Percentiles rank a stretch among this genome's conserved stretches.
Evolutionary conservation across 2,329 filamentous ascomycete genomes (phyloP).

Genomic region (Ilyonectria destructans): DNA sequence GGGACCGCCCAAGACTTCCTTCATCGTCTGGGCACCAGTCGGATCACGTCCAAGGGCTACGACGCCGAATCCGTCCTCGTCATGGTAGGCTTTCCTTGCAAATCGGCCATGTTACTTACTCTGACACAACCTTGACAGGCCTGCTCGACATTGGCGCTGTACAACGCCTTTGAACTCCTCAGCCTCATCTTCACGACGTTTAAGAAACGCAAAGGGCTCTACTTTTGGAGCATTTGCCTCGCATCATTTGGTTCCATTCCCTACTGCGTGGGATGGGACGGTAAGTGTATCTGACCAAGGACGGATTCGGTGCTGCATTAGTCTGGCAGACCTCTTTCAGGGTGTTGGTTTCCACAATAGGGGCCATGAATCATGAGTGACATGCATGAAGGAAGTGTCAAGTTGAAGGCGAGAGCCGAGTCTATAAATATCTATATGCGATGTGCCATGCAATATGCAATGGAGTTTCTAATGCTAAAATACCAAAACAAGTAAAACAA

Average conservation of each 20-base stretch:
- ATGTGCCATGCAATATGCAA: no score
- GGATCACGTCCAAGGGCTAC: not conserved
- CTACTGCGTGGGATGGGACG: constrained; percentile 59
- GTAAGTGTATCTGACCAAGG: no score
- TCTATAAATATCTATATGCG: not conserved
- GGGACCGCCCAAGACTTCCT: no score
- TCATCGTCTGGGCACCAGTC: no score
- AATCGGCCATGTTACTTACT: not conserved
- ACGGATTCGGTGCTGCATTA: no score
- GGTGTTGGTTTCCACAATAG: no score
- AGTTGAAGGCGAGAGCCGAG: not conserved
- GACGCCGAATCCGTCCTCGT: not conserved
- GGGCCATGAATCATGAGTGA: no score
- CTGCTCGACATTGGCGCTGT: constrained; percentile 14
- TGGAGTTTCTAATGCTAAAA: not conserved
- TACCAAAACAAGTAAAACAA: not conserved
- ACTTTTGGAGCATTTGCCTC: constrained; percentile 55
- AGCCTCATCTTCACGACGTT: constrained; percentile 51
- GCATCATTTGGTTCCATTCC: constrained; percentile 51
- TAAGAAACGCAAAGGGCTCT: constrained; percentile 48
- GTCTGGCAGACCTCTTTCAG: no score
- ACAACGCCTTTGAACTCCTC: constrained; percentile 50
- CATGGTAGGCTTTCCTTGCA: not conserved
- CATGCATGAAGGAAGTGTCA: not conserved
- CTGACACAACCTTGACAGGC: not conserved